A percentile compares a stretch with the other conserved stretches of the same genome.
These are phyloP conservation scores for Saussurea involucrata DNA, from an alignment of 129 eudicot genomes.

Conservation along the genomic window DNA sequence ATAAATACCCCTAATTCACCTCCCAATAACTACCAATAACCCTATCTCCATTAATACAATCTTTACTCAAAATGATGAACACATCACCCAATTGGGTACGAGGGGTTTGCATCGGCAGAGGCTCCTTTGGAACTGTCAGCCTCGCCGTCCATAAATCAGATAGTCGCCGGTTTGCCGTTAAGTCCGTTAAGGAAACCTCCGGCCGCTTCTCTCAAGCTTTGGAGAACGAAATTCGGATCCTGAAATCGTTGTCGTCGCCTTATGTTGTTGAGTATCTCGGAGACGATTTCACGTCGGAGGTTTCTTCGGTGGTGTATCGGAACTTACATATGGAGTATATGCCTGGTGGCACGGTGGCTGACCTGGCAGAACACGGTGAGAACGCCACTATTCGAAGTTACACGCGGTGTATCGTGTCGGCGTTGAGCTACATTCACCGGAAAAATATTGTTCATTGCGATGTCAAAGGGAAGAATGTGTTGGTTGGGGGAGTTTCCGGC, in stretches of 20 bases:
- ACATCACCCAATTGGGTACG: slow-evolving; percentile 36
- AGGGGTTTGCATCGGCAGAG: slow-evolving; percentile 55
- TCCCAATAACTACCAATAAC: slow-evolving; percentile 14
- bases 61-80: slow-evolving; percentile 15
- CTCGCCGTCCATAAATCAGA: slow-evolving; percentile 43
- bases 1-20: slow-evolving; percentile 15
- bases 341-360: slow-evolving; percentile 73
- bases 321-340: slow-evolving; percentile 69
- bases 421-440: slow-evolving; percentile 51
- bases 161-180: slow-evolving; percentile 55
- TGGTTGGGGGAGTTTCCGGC: slow-evolving; percentile 35
- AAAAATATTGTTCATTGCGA: slow-evolving; percentile 69
- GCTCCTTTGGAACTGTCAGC: slow-evolving; percentile 59
- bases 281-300: slow-evolving; percentile 45
- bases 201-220: slow-evolving; percentile 34
- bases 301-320: slow-evolving; percentile 14
- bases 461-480: slow-evolving; percentile 61
- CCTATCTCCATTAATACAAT: slow-evolving; percentile 20
- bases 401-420: slow-evolving; percentile 50
- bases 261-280: slow-evolving; percentile 50
- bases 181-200: slow-evolving; percentile 34
- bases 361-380: slow-evolving; percentile 14
- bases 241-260: slow-evolving; percentile 48
- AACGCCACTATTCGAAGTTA: slow-evolving; percentile 35
- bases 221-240: slow-evolving; percentile 56